Conservation (phyloP, 2,329 filamentous ascomycete genomes). For the Aspergillus pseudonomiae region DNA sequence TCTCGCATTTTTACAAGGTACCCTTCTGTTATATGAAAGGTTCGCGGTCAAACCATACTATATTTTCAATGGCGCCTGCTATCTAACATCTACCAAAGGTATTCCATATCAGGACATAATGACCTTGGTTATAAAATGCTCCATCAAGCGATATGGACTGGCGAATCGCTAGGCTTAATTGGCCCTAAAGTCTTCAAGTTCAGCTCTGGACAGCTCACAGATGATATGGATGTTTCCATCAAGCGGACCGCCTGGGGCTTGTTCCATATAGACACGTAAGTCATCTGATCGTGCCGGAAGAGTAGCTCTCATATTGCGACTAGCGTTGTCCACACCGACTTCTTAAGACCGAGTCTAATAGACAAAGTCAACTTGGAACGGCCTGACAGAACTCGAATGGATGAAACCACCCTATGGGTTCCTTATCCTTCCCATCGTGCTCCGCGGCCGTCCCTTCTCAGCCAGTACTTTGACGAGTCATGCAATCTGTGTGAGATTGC, state of each 20-base stretch:
- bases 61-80: background rate
- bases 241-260: slow-evolving; percentile 41
- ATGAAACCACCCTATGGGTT: slow-evolving; percentile 31
- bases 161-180: slow-evolving; percentile 36
- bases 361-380: slow-evolving; percentile 36
- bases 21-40: slow-evolving; percentile 41
- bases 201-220: slow-evolving; percentile 25
- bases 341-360: slow-evolving; percentile 40
- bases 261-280: slow-evolving; percentile 44
- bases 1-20: slow-evolving; percentile 37
- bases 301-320: background rate
- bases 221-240: slow-evolving; percentile 36
- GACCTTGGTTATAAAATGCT: slow-evolving; percentile 43
- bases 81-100: slow-evolving; percentile 24
- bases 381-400: slow-evolving; percentile 14
- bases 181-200: slow-evolving; percentile 27
- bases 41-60: slow-evolving; percentile 10
- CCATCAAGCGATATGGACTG: slow-evolving; percentile 39
- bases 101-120: slow-evolving; percentile 40
- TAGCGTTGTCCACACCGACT: slow-evolving; percentile 40
- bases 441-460: slow-evolving; percentile 30
- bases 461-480: slow-evolving; percentile 38
- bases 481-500: slow-evolving; percentile 40
- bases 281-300: background rate
- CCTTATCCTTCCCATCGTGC: slow-evolving; percentile 38